Evolutionary conservation across 2,329 filamentous ascomycete genomes (phyloP).

Genomic region (Paraphaeosphaeria minitans): DNA sequence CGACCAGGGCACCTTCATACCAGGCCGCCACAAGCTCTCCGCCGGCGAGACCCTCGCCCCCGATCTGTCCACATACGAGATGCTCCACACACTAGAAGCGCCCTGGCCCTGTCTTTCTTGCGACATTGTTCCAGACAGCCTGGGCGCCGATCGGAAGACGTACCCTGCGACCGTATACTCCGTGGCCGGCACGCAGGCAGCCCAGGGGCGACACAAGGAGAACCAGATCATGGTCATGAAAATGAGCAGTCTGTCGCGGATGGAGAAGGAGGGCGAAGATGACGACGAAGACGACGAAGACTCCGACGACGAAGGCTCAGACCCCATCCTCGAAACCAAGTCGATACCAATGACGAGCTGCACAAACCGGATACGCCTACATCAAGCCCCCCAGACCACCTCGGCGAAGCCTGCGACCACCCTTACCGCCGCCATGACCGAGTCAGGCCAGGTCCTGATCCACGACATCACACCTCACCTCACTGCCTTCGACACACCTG

Average conservation of each 20-base stretch:
- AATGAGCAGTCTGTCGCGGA: constrained; percentile 86
- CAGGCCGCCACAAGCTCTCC: constrained; percentile 88
- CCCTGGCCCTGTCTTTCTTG: constrained; percentile 98
- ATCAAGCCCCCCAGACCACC: constrained; percentile 76
- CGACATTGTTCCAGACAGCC: constrained; percentile 82
- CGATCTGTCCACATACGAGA: constrained; percentile 93
- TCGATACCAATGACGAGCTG: constrained; percentile 84
- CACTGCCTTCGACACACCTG: constrained; percentile 85
- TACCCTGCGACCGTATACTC: constrained; percentile 96
- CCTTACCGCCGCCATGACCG: constrained; percentile 88
- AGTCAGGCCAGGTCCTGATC: constrained; percentile 85
- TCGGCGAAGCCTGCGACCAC: constrained; percentile 76
- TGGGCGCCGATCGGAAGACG: constrained; percentile 88
- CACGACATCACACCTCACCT: constrained; percentile 94
- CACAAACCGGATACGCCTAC: constrained; percentile 89
- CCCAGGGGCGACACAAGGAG: constrained; percentile 73
- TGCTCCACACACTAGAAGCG: constrained; percentile 92
- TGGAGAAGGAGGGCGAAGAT: constrained; percentile 76
- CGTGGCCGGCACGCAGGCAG: constrained; percentile 92
- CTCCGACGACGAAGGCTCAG: constrained; percentile 70
- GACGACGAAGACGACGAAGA: constrained; percentile 73
- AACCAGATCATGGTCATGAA: constrained; percentile 97
- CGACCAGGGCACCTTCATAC: constrained; percentile 93
- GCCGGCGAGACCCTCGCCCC: constrained; percentile 89
- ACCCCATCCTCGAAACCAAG: constrained; percentile 93